These are phyloP conservation scores for Scutellaria barbata DNA, from an alignment of 257 asterid species.

Conservation along the genomic window DNA sequence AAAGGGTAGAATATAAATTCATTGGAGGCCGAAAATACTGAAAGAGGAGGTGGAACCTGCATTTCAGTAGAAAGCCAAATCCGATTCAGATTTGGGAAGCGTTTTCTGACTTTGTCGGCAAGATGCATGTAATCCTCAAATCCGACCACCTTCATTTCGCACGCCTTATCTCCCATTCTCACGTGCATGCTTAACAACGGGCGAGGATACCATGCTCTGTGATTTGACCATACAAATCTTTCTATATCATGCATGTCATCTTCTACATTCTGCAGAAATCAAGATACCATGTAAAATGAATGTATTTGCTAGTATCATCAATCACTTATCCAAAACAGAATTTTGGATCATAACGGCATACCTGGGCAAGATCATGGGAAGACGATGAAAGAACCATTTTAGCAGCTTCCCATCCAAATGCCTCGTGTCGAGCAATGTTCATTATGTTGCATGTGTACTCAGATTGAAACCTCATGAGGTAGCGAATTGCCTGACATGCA, in stretches of 20 bases:
- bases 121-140: conserved; percentile 78
- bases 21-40: not conserved
- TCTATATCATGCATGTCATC: conserved; percentile 50
- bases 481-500: conserved; percentile 82
- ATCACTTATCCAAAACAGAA: not conserved
- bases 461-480: conserved; percentile 90
- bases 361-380: conserved; percentile 48
- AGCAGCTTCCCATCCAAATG: conserved; percentile 93
- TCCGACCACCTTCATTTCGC: conserved; percentile 93
- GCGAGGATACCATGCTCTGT: conserved; percentile 81
- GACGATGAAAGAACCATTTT: conserved; percentile 63
- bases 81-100: conserved; percentile 71
- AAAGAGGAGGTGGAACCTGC: conserved; percentile 61
- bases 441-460: conserved; percentile 82
- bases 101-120: conserved; percentile 63
- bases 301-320: not conserved
- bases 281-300: not conserved
- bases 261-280: conserved; percentile 42
- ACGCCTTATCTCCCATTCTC: conserved; percentile 95
- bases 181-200: conserved; percentile 92
- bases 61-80: conserved; percentile 98
- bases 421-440: conserved; percentile 78
- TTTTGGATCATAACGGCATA: conserved; percentile 34
- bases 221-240: conserved; percentile 83
- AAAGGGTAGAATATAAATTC: not conserved